Base-by-base conservation (phyloP, 768 basidiomycete species). In the Tylopilus felleus region DNA sequence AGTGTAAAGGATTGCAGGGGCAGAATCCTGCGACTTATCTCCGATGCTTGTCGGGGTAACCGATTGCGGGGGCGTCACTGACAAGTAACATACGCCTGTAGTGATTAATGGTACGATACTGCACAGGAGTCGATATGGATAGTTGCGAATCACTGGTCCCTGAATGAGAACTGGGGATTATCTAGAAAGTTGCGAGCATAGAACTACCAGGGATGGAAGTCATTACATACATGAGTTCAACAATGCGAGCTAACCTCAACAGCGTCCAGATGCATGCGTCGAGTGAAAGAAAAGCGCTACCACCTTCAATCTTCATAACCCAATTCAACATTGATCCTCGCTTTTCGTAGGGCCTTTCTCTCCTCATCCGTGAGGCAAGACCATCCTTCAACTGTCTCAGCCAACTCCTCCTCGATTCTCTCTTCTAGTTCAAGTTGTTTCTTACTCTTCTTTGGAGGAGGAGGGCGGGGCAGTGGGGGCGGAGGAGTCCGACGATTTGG, bases 351-450 rank as follows among this genome's bases (percentile, higher is more conserved):
- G 49, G 73, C 73, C 58, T 72, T 80, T 68, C 83, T 69, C 58
- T 81, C 76, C 21, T 73, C 70, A 44, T 71, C 71, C 12, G 62
- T 60, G 48, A 71, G 65, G 31, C 70, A 65, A 31, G 77, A 77
- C 72, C 86, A 81, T 17, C 88, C 89, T 12, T 88, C 87, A 4
- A 87, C 73, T 40, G 75, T 82, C 57, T 91, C 89, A 23, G 86
- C 75, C 53, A 91, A 70, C 71, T 92, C 88, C 67, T 88, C 82
- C 65, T 90, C 88, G 80, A 90, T 90, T 62, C 78, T 80, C 67
- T 91, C 89, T 70, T 91, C 89, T 63, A 80, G 70, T 62, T 84
- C 80, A 22, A 87, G 69, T 70, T 88, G 82, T 66, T 90, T 91
- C 75, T 90, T 90, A 48, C 82, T 84, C 75, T 91, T 91, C 72